Base-by-base conservation (phyloP, 2,329 filamentous ascomycete genomes). In the Chalara sp. region DNA sequence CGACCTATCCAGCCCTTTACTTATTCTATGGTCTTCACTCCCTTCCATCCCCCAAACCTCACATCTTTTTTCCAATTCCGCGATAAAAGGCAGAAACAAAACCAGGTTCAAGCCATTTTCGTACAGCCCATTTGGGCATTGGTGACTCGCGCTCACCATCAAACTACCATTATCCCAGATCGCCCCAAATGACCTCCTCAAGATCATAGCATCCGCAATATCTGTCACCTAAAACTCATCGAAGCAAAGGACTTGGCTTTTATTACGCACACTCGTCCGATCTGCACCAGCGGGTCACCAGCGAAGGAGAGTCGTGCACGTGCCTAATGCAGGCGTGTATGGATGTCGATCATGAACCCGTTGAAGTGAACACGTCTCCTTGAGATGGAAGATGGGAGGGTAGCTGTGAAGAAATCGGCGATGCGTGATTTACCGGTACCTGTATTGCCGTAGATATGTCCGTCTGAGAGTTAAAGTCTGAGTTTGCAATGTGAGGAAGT, bases 341-440 rank as follows among this genome's bases (percentile, higher is more conserved):
- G 52, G 30, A 54, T 51, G 32, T 54, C 52, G 41, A 54, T 51
- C 49, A 54, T 54, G 46, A 54, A 54, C 21, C 49, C 50, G 41
- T 54, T 33, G 41, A 52, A 54, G 43, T 52, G 53, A 2, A 50
- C 41, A 8, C 49, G 49, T 6, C 53, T 32, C 13, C 44, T 45
- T 5, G 52, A 49, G 11, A 54, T 35, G 31, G 35, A 33, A 6
- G 49, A 6, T 1, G 49, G 49, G 39, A 54, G 49, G 10, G 52
- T 51, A n/a, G 48, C 21, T 31, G 49, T 10, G n/a, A 37, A 37
- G 2, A 37, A 37, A 37, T 37, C 35, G 2, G 35, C 35, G 35
- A 37, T 37, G n/a, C 35, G 35, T 37, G 35, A 37, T 37, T 37
- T 37, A n/a, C 35, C 35, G n/a, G 35, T 37, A 10, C 35, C 35